These are phyloP conservation scores for Bidens hawaiensis DNA, from an alignment of 140 eudicot genomes.

Conservation along the genomic window DNA sequence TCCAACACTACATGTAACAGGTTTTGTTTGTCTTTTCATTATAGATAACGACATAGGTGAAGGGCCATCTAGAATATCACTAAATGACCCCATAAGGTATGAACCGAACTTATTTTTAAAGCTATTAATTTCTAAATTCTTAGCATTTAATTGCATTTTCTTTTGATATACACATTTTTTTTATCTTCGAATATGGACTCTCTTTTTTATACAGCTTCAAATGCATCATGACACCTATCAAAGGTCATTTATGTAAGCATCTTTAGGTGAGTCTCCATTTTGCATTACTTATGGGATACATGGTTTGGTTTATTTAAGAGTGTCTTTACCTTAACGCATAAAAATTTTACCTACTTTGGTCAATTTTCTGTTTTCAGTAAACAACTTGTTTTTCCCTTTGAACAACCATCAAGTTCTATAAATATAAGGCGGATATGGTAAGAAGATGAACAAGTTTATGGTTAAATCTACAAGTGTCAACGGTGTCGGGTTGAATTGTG, in stretches of 20 bases:
- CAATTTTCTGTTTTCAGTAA: too few relatives aligned
- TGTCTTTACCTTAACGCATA: background rate
- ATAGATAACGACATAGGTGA: slow-evolving; percentile 64
- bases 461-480: too few relatives aligned
- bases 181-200: background rate
- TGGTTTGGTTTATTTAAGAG: background rate
- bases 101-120: background rate
- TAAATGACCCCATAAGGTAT: slow-evolving; percentile 86
- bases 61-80: slow-evolving; percentile 66
- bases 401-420: too few relatives aligned
- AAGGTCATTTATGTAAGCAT: slow-evolving; percentile 76
- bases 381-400: too few relatives aligned
- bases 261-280: too few relatives aligned
- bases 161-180: background rate
- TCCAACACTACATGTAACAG: slow-evolving; percentile 57
- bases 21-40: background rate
- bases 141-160: background rate
- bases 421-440: too few relatives aligned
- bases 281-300: too few relatives aligned
- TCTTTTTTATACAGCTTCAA: too few relatives aligned
- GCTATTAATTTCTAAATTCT: too few relatives aligned
- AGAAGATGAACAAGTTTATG: too few relatives aligned
- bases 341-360: too few relatives aligned
- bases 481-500: too few relatives aligned
- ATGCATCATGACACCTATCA: slow-evolving; percentile 60